phyloP scores from a whole-genome alignment of 441 rosid genomes.

The Macaranga tanarius region DNA sequence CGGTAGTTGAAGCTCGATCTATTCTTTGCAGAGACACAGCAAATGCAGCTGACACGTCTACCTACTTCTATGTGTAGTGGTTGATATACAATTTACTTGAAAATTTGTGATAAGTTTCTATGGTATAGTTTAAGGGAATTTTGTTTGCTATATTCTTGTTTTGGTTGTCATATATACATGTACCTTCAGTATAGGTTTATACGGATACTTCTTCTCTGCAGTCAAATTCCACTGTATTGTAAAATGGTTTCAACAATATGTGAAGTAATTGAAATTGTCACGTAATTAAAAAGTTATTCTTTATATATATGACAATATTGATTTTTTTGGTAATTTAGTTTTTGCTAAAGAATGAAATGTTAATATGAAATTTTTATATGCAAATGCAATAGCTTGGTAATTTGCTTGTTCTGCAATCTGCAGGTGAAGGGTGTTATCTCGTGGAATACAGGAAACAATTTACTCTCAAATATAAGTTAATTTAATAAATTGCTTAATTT shows the following conservation, averaged over 20 bases:
- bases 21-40: constrained; percentile 85
- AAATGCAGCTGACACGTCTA: constrained; percentile 57
- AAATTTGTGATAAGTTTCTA: too few species aligned
- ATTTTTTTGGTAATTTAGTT: neutral
- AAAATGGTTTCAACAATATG: neutral
- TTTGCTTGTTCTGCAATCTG: too few species aligned
- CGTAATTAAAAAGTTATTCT: too few species aligned
- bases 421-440: too few species aligned
- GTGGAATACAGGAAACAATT: too few species aligned
- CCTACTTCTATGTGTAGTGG: constrained; percentile 67
- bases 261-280: neutral
- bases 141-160: neutral
- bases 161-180: neutral
- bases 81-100: neutral
- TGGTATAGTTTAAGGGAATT: too few species aligned
- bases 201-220: neutral
- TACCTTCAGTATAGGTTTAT: neutral
- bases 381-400: too few species aligned
- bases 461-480: too few species aligned
- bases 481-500: too few species aligned
- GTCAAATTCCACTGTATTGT: neutral
- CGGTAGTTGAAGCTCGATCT: constrained; percentile 90
- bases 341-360: neutral
- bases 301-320: too few species aligned
- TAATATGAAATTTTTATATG: too few species aligned